A percentile compares a stretch with the other conserved stretches of the same genome.
Conservation (phyloP, 148 eudicot genomes). For the Vaccinium macrocarpon region DNA sequence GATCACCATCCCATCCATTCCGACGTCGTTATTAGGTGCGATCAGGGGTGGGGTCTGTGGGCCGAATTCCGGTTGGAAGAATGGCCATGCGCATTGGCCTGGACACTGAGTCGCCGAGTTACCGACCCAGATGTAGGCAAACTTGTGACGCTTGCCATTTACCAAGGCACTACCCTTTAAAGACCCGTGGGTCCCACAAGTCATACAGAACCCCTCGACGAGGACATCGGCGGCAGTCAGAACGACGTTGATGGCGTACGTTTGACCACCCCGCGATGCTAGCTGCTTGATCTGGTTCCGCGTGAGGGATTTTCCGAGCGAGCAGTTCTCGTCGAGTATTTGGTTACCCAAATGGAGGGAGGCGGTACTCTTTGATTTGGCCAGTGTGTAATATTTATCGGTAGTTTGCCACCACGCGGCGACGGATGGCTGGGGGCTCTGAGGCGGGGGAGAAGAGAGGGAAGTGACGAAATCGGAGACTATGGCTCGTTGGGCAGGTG, state of each 20-base stretch:
- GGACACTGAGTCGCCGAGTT: conserved; percentile 31
- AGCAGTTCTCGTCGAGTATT: conserved; percentile 12
- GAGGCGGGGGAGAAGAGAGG: not conserved
- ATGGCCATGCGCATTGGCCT: conserved; percentile 22
- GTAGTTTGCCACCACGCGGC: conserved; percentile 19
- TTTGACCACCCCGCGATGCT: not conserved
- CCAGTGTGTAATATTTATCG: conserved; percentile 10
- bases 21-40: conserved; percentile 25
- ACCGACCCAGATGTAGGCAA: conserved; percentile 23
- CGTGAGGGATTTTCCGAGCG: conserved; percentile 18
- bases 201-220: conserved; percentile 15
- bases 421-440: conserved; percentile 4
- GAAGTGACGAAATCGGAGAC: conserved; percentile 16
- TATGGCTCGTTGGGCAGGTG: conserved; percentile 12
- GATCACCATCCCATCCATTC: conserved; percentile 24
- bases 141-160: conserved; percentile 5
- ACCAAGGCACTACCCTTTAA: not conserved
- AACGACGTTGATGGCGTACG: conserved; percentile 10
- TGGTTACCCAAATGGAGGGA: conserved; percentile 6
- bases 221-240: conserved; percentile 8
- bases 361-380: not conserved
- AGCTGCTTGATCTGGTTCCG: conserved; percentile 1
- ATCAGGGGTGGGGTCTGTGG: conserved; percentile 17
- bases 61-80: conserved; percentile 25
- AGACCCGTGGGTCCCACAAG: conserved; percentile 21